These are phyloP conservation scores for Tausonia pullulans DNA, from an alignment of 1,284 basidiomycete genomes.

Conservation along the genomic window DNA sequence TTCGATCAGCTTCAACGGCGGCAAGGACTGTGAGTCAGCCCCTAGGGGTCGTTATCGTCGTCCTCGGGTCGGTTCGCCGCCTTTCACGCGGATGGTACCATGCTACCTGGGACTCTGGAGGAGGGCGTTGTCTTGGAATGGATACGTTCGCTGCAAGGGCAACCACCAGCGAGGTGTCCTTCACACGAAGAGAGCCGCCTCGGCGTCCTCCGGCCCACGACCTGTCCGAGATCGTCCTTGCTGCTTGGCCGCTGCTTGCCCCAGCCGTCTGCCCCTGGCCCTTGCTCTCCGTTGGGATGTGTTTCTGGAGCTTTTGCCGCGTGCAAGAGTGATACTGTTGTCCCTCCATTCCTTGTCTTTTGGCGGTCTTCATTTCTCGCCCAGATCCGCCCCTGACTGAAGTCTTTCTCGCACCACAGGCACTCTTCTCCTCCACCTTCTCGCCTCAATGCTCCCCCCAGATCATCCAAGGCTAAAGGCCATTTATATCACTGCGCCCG, in stretches of 20 bases:
- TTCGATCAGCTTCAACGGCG: conserved; percentile 76
- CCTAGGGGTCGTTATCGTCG: not conserved
- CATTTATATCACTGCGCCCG: conserved; percentile 80
- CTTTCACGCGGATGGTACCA: too few species aligned
- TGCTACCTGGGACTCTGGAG: too few species aligned
- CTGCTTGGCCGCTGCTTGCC: too few species aligned
- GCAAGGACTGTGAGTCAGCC: conserved; percentile 75
- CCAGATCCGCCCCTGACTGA: not conserved
- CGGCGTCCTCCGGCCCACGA: too few species aligned
- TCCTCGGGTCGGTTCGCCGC: too few species aligned
- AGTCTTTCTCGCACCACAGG: conserved; percentile 41
- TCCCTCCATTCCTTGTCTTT: not conserved
- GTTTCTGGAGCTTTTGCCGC: not conserved
- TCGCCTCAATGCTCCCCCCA: conserved; percentile 26
- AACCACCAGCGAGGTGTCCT: too few species aligned
- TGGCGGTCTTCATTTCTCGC: not conserved
- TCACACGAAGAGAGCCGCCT: too few species aligned
- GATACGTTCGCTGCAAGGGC: too few species aligned
- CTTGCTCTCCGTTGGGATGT: not conserved
- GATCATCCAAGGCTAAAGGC: conserved; percentile 41
- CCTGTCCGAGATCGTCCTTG: too few species aligned
- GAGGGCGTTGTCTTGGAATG: too few species aligned
- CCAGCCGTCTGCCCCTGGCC: too few species aligned
- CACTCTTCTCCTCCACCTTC: conserved; percentile 86
- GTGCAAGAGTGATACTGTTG: not conserved